Percentiles rank a stretch among this genome's conserved stretches.
These are phyloP conservation scores for Purshia tridentata DNA, from an alignment of 306 rosid species.

Conservation along the genomic window DNA sequence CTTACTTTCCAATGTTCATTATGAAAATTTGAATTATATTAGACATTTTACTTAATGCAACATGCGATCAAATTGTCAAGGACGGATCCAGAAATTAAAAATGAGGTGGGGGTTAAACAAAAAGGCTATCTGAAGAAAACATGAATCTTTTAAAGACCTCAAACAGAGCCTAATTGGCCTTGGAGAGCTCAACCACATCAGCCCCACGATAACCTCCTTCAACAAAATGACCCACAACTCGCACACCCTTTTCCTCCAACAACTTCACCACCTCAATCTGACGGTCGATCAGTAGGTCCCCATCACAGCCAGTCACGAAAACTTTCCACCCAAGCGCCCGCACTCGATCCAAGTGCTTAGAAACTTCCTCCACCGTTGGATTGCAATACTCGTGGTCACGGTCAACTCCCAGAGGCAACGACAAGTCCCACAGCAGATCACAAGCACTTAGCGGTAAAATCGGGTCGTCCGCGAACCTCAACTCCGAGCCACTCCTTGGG, in stretches of 20 bases:
- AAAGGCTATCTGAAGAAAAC: constrained; percentile 18
- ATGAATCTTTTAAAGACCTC: too few relatives aligned
- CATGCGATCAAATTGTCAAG: too few relatives aligned
- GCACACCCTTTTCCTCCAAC: constrained; percentile 35
- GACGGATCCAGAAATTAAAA: too few relatives aligned
- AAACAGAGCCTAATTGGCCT: constrained; percentile 1
- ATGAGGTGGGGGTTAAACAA: too few relatives aligned
- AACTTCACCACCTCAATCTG: constrained; percentile 32
- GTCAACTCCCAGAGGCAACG: constrained; percentile 46
- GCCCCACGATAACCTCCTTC: constrained; percentile 48
- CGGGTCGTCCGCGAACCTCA: constrained; percentile 30
- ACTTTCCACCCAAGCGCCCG: constrained; percentile 34
- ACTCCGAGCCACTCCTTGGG: constrained; percentile 36
- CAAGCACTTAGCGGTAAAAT: neutral
- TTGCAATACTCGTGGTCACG: constrained; percentile 54
- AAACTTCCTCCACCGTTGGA: constrained; percentile 34
- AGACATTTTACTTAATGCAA: too few relatives aligned
- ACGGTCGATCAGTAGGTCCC: constrained; percentile 58
- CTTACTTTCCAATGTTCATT: too few relatives aligned
- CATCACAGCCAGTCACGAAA: constrained; percentile 38
- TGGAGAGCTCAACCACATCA: constrained; percentile 25
- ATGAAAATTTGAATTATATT: too few relatives aligned
- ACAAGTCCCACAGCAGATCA: constrained; percentile 44
- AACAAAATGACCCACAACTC: constrained; percentile 33
- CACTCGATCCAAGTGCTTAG: constrained; percentile 10